Percentiles rank a stretch among this genome's conserved stretches.
phyloP scores from a whole-genome alignment of 495 filamentous ascomycete species.

The Amphirosellinia nigrospora region DNA sequence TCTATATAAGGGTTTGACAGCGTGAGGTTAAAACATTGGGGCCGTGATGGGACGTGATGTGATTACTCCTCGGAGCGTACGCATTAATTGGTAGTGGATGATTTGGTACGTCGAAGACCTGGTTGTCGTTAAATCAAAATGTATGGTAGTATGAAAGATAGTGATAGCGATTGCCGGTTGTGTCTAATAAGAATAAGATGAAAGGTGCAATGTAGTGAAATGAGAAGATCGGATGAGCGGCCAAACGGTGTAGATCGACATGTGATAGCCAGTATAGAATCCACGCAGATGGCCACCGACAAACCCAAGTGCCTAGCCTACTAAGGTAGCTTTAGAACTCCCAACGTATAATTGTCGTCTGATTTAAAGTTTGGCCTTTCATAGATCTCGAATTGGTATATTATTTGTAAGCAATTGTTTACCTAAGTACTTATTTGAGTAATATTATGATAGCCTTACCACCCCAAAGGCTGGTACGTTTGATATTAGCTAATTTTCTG shows the following conservation, averaged over 20 bases:
- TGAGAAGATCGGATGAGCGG: neutral
- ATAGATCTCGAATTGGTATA: neutral
- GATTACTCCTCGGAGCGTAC: neutral
- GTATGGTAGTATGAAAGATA: too few relatives aligned
- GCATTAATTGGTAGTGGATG: neutral
- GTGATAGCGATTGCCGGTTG: neutral
- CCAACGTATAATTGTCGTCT: neutral
- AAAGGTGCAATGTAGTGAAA: neutral
- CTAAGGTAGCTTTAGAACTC: neutral
- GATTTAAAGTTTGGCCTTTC: neutral
- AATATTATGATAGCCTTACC: neutral
- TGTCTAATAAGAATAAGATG: neutral
- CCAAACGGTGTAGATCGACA: neutral
- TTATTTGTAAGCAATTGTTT: neutral
- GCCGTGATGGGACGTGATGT: neutral
- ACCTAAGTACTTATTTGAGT: too few relatives aligned
- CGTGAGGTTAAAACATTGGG: conserved; percentile 13
- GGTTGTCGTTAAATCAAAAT: too few relatives aligned
- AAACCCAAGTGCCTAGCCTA: neutral
- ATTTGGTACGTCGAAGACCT: neutral
- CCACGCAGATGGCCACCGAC: neutral
- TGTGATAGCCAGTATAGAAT: neutral
- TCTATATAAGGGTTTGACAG: conserved; percentile 1
- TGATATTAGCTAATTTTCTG: neutral
- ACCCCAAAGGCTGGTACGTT: neutral